phyloP scores from a whole-genome alignment of 169 alveolate genomes.

The Eimeria mitis region DNA sequence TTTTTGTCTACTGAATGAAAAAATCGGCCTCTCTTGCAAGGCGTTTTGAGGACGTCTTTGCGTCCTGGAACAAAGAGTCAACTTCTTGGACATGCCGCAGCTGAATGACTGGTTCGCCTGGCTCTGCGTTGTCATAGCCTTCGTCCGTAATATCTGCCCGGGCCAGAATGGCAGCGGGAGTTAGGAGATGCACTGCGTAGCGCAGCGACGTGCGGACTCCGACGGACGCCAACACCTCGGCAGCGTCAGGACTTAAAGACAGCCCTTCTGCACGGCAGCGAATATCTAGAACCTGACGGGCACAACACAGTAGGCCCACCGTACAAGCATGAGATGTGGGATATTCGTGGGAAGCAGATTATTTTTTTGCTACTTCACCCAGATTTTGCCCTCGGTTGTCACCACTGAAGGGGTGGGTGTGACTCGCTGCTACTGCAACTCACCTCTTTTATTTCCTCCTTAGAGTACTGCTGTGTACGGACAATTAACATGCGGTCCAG shows the following conservation, averaged over 20 bases:
- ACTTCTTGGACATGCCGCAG: slow-evolving; percentile 97
- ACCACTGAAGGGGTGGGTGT: neutral
- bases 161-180: slow-evolving; percentile 99
- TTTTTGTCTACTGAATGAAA: slow-evolving; percentile 60
- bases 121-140: slow-evolving; percentile 88
- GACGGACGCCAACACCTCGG: slow-evolving; percentile 97
- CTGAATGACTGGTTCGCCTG: slow-evolving; percentile 88
- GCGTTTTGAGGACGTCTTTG: slow-evolving; percentile 97
- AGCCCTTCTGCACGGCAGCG: slow-evolving; percentile 98
- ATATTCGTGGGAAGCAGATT: slow-evolving; percentile 26
- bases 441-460: slow-evolving; percentile 92
- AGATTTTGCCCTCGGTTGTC: neutral
- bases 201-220: slow-evolving; percentile 98
- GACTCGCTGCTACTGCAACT: slow-evolving; percentile 15
- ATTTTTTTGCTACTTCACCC: neutral
- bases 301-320: slow-evolving; percentile 48
- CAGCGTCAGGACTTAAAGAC: slow-evolving; percentile 94
- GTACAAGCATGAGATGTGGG: slow-evolving; percentile 31
- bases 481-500: slow-evolving; percentile 99
- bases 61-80: slow-evolving; percentile 98
- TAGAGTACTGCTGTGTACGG: slow-evolving; percentile 98
- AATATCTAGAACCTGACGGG: slow-evolving; percentile 96
- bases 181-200: slow-evolving; percentile 96
- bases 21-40: slow-evolving; percentile 92
- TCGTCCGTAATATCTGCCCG: slow-evolving; percentile 87